phyloP scores from a whole-genome alignment of 2,329 filamentous ascomycete species.

The Westerdykella ornata region DNA sequence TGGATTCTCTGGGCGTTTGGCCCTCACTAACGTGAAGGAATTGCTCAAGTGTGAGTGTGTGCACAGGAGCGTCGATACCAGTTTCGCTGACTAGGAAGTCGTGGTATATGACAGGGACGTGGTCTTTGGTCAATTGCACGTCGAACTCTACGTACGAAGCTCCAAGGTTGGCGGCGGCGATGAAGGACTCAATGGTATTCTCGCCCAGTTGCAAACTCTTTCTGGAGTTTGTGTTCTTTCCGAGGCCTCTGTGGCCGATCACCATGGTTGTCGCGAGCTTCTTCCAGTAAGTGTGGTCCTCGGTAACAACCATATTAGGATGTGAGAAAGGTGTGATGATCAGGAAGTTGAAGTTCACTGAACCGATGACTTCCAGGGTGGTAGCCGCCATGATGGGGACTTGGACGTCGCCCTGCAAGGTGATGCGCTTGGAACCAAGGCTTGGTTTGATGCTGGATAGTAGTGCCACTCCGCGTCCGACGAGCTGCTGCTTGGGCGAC shows the following conservation, averaged over 20 bases:
- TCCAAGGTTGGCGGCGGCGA: slow-evolving; percentile 88
- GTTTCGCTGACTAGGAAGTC: slow-evolving; percentile 98
- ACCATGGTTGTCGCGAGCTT: slow-evolving; percentile 83
- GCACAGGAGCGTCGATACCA: slow-evolving; percentile 91
- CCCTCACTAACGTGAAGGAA: slow-evolving; percentile 78
- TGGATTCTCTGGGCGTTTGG: slow-evolving; percentile 42
- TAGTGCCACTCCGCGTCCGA: slow-evolving; percentile 82
- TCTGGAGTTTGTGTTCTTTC: slow-evolving; percentile 80
- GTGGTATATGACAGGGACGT: slow-evolving; percentile 96
- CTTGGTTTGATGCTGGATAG: slow-evolving; percentile 78
- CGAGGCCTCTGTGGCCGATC: slow-evolving; percentile 64
- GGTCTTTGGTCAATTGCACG: slow-evolving; percentile 97
- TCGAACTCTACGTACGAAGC: slow-evolving; percentile 71
- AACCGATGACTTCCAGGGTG: slow-evolving; percentile 82
- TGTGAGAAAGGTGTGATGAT: slow-evolving; percentile 92
- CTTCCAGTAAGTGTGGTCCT: slow-evolving; percentile 93
- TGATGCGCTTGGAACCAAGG: slow-evolving; percentile 80
- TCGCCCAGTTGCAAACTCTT: slow-evolving; percentile 90
- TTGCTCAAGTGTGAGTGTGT: slow-evolving; percentile 90
- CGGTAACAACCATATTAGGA: slow-evolving; percentile 86
- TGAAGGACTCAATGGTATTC: slow-evolving; percentile 93
- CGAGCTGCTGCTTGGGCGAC: slow-evolving; percentile 62
- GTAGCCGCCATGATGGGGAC: slow-evolving; percentile 82
- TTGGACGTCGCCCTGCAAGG: slow-evolving; percentile 82
- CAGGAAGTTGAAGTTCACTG: slow-evolving; percentile 94